These are phyloP conservation scores for Stylosanthes scabra DNA, from an alignment of 331 rosid genomes.

Conservation along the genomic window DNA sequence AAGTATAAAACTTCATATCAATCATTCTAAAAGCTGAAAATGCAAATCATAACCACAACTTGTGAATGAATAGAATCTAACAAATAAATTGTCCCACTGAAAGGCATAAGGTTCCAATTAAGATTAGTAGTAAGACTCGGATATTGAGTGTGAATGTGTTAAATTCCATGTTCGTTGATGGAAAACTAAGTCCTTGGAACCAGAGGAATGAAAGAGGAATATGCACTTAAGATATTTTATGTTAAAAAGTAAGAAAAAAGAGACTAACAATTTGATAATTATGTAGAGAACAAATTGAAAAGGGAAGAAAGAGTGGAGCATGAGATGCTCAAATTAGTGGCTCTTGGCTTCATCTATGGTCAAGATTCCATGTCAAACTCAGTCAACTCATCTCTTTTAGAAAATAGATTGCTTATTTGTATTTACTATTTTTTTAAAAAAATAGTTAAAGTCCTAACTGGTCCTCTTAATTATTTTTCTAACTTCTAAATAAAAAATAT, in stretches of 20 bases:
- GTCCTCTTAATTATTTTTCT: too few species aligned
- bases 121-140: neutral
- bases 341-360: slow-evolving; percentile 30
- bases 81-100: neutral
- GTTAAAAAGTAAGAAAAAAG: neutral
- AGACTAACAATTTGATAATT: slow-evolving; percentile 2
- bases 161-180: neutral
- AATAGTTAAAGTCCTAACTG: too few species aligned
- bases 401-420: too few species aligned
- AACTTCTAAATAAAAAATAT: too few species aligned
- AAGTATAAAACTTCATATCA: neutral
- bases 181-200: neutral
- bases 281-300: slow-evolving; percentile 37
- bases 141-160: neutral
- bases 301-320: slow-evolving; percentile 35
- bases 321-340: slow-evolving; percentile 56
- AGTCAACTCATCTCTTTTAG: slow-evolving; percentile 6
- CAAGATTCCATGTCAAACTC: slow-evolving; percentile 45
- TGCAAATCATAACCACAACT: neutral
- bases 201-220: neutral
- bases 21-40: neutral
- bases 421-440: too few species aligned
- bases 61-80: neutral
- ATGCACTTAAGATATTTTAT: neutral
- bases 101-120: slow-evolving; percentile 13